Conservation (phyloP, 2,329 filamentous ascomycete genomes). For the Aspergillaceae sp. region DNA sequence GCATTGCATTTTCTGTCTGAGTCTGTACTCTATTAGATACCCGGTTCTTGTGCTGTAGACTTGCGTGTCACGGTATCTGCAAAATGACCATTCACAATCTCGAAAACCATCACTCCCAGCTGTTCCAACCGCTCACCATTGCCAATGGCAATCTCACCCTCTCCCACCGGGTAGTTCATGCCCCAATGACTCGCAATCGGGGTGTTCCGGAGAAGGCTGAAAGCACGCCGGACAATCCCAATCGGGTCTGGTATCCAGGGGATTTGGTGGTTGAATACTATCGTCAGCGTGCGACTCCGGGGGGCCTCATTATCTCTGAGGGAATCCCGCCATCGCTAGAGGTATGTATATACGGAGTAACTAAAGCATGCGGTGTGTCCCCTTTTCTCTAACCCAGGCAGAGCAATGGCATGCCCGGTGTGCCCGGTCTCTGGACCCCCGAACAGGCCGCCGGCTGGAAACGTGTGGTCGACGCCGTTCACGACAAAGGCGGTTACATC, state of each 20-base stretch:
- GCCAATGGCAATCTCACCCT: constrained; percentile 42
- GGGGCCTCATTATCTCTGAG: constrained; percentile 31
- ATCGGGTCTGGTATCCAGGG: constrained; percentile 42
- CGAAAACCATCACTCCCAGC: constrained; percentile 23
- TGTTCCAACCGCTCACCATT: constrained; percentile 39
- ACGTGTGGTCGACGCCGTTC: constrained; percentile 43
- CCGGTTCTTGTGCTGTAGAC: neutral
- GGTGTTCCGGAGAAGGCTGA: constrained; percentile 37
- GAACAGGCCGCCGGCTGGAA: constrained; percentile 44
- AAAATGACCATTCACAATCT: constrained; percentile 16
- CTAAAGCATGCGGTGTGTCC: constrained; percentile 2
- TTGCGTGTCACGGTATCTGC: neutral
- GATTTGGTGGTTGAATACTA: constrained; percentile 36
- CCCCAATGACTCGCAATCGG: constrained; percentile 48
- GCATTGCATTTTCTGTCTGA: too few species aligned
- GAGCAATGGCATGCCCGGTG: constrained; percentile 33
- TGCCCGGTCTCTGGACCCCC: constrained; percentile 25
- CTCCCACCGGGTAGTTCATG: constrained; percentile 44
- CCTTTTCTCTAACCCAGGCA: constrained; percentile 5
- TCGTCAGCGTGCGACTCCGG: constrained; percentile 29
- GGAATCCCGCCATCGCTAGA: constrained; percentile 31
- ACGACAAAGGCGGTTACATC: constrained; percentile 44
- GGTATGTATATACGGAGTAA: constrained; percentile 25
- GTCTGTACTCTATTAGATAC: too few species aligned
- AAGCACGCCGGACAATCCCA: constrained; percentile 40